phyloP scores from a whole-genome alignment of 1,284 basidiomycete species.

The Marasmius fiardii region DNA sequence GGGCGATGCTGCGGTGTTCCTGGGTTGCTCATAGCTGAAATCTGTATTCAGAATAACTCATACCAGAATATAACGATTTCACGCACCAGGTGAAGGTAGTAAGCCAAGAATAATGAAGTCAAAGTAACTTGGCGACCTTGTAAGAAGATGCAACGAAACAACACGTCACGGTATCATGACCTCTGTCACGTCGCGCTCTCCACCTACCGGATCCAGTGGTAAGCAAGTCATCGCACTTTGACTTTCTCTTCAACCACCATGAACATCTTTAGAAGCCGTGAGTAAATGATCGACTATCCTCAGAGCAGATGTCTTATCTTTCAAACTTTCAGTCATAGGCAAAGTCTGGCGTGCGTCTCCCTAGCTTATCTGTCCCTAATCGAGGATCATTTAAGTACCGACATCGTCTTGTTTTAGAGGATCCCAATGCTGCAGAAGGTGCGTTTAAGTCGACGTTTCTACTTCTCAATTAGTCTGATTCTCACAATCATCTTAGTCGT shows the following conservation, averaged over 20 bases:
- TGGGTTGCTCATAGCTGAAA: background rate
- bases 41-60: background rate
- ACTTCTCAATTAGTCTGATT: background rate
- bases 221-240: slow-evolving; percentile 20
- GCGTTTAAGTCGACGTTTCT: background rate
- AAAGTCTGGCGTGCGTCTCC: slow-evolving; percentile 90
- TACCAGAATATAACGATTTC: no score
- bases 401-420: slow-evolving; percentile 48
- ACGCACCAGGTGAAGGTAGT: background rate
- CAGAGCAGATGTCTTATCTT: slow-evolving; percentile 16
- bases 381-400: background rate
- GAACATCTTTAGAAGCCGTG: slow-evolving; percentile 73
- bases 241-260: slow-evolving; percentile 25
- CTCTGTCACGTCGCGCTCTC: slow-evolving; percentile 31
- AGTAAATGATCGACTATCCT: slow-evolving; percentile 31
- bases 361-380: slow-evolving; percentile 11
- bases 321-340: slow-evolving; percentile 64
- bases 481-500: slow-evolving; percentile 48
- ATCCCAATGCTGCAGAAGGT: slow-evolving; percentile 82
- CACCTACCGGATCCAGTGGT: slow-evolving; percentile 6
- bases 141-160: background rate
- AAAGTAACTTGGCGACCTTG: background rate
- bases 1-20: background rate
- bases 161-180: slow-evolving; percentile 11
- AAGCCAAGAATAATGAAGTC: background rate